Evolutionary conservation across 2,329 filamentous ascomycete genomes (phyloP), one percentile per base, ranked within the genome.

Genomic region (Erysiphe neolycopersici): DNA sequence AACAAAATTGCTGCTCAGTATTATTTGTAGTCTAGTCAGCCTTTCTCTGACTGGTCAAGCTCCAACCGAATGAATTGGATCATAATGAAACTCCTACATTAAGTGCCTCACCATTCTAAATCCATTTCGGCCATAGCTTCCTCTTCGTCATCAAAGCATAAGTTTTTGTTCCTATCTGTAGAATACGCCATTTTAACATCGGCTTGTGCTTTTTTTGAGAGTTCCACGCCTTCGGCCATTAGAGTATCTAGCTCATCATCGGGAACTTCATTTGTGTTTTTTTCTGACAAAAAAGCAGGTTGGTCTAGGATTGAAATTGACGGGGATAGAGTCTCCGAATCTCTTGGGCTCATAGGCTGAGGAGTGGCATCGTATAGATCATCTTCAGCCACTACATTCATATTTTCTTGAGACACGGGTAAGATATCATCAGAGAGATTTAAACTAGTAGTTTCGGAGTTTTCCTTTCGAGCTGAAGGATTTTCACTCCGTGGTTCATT

Each of bases 41-140:
- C 22, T 26, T 26, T 5, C 6, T 26, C 22, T 26, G 8, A 26
- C 22, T 26, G 22, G 22, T 26, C 6, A 1, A 26, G 8, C 22
- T 26, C 6, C 8, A 26, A 26, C 22, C 8, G 22, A 26, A 26
- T 26, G 22, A 26, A 26, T 26, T 26, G 22, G 22, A 26, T 26
- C 4, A 26, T 8, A 26, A 26, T 4, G 8, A 26, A 26, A 8
- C 22, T 6, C 22, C 22, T 26, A 26, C 22, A 18, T 16, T 4
- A 38, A 12, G 2, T 4, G 6, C 38, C 29, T 40, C 32, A 44
- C 43, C 43, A 44, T 29, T 45, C 41, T 43, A 48, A 68, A 36
- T 68, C 67, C 66, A 73, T 69, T 48, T 71, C 71, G 33, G 67
- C 71, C 71, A 83, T 75, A 0, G 68, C 74, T 47, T 73, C 76